Percentiles rank a stretch among this genome's conserved stretches.
phyloP scores from a whole-genome alignment of 169 alveolate species.

The Fabrea salina region DNA sequence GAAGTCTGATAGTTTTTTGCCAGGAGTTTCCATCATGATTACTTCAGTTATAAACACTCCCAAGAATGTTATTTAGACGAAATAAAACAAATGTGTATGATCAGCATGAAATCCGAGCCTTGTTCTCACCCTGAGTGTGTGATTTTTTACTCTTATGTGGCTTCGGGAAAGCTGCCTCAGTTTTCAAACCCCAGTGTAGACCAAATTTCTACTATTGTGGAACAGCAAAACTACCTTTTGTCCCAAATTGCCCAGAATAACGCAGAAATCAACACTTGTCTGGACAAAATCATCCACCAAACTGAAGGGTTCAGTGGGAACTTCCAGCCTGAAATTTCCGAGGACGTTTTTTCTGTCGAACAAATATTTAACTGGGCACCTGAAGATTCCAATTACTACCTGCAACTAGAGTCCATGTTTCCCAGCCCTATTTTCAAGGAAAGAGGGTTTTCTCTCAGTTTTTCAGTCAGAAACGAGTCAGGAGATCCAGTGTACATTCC shows the following conservation, averaged over 20 bases:
- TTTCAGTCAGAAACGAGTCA: not conserved
- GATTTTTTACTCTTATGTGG: not conserved
- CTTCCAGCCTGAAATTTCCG: not conserved
- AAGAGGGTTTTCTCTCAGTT: not conserved
- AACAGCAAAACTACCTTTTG: not conserved
- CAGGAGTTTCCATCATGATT: not conserved
- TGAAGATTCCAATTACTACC: not conserved
- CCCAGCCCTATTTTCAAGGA: conserved; percentile 10
- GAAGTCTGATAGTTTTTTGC: conserved; percentile 40
- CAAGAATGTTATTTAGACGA: too few species aligned
- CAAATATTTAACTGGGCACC: not conserved
- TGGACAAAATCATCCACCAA: not conserved
- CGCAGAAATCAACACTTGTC: not conserved
- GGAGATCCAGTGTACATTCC: not conserved
- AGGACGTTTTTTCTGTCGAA: not conserved
- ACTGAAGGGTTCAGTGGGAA: not conserved
- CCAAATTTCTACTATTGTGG: not conserved
- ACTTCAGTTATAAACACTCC: too few species aligned
- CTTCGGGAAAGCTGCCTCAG: not conserved
- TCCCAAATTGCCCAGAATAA: not conserved
- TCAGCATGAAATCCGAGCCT: not conserved
- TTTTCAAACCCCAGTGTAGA: too few species aligned
- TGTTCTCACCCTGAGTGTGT: conserved; percentile 9
- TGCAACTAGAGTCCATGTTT: not conserved
- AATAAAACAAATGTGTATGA: conserved; percentile 3